These are phyloP conservation scores for Calophaca sinica DNA, from an alignment of 306 rosid genomes.

Conservation along the genomic window DNA sequence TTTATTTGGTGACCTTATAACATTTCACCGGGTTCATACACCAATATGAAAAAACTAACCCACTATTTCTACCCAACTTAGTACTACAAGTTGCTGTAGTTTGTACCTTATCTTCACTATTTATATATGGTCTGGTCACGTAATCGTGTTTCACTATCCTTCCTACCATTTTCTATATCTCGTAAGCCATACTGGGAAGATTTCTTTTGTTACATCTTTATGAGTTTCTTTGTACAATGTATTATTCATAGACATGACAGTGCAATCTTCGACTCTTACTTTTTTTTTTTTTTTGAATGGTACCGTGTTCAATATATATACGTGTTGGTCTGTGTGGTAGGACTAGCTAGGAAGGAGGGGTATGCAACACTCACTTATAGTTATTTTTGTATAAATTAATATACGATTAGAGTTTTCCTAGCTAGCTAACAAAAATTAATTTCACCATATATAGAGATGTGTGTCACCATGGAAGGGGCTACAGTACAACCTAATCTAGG, in stretches of 20 bases:
- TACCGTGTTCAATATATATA: not conserved
- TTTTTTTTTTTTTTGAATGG: too few species aligned
- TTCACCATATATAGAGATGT: not conserved
- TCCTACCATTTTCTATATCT: conserved; percentile 8
- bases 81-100: not conserved
- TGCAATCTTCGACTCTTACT: conserved; percentile 6
- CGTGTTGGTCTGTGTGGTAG: too few species aligned
- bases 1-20: too few species aligned
- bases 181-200: conserved; percentile 1
- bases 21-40: too few species aligned
- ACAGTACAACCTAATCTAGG: conserved; percentile 17
- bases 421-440: too few species aligned
- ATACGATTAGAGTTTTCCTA: not conserved
- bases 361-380: not conserved
- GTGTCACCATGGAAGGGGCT: not conserved
- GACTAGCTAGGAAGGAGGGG: too few species aligned
- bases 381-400: not conserved
- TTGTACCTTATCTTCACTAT: conserved; percentile 27
- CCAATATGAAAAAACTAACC: too few species aligned
- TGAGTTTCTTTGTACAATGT: not conserved
- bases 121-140: conserved; percentile 4
- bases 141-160: conserved; percentile 28
- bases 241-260: conserved; percentile 22
- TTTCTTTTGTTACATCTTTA: conserved; percentile 5
- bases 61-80: too few species aligned